Conservation (phyloP, 2,329 filamentous ascomycete species). For the Metarhizium rileyi region DNA sequence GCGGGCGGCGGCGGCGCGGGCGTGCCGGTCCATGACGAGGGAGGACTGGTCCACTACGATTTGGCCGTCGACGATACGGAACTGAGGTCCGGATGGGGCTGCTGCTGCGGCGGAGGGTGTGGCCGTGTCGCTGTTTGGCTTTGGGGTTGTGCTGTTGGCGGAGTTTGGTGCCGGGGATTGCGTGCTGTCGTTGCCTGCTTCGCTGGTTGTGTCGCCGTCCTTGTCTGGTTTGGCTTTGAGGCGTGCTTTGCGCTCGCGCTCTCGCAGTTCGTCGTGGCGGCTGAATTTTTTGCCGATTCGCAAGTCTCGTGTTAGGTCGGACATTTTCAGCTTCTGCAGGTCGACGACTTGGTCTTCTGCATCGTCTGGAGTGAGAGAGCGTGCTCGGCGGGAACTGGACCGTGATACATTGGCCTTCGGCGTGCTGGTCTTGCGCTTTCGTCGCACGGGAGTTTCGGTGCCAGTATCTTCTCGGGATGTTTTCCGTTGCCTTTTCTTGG, state of each 20-base stretch:
- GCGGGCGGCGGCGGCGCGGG: constrained; percentile 43
- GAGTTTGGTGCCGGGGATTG: constrained; percentile 9
- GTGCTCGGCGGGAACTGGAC: constrained; percentile 24
- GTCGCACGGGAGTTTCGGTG: constrained; percentile 12
- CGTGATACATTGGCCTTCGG: constrained; percentile 13
- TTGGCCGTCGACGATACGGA: constrained; percentile 60
- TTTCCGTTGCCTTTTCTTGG: constrained; percentile 24
- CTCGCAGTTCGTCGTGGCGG: constrained; percentile 61
- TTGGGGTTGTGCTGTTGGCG: not conserved
- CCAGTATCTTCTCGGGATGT: constrained; percentile 14
- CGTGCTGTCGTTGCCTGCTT: constrained; percentile 9
- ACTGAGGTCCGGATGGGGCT: constrained; percentile 36
- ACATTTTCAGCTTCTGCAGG: constrained; percentile 58
- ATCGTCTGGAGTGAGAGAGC: constrained; percentile 51
- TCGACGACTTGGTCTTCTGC: constrained; percentile 56
- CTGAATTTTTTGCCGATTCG: constrained; percentile 66
- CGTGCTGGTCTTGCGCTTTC: constrained; percentile 18
- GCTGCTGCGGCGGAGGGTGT: constrained; percentile 13
- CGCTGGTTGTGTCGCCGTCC: constrained; percentile 15
- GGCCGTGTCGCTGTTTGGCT: constrained; percentile 7
- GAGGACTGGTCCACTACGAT: constrained; percentile 63
- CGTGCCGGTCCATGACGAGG: constrained; percentile 58
- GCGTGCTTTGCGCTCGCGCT: constrained; percentile 46
- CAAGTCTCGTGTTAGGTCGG: constrained; percentile 59
- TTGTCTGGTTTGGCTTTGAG: constrained; percentile 21